Percentiles rank a stretch among this genome's conserved stretches.
These are phyloP conservation scores for Pelagophyceae sp. DNA, from an alignment of 352 stramenopile species.

Conservation along the genomic window DNA sequence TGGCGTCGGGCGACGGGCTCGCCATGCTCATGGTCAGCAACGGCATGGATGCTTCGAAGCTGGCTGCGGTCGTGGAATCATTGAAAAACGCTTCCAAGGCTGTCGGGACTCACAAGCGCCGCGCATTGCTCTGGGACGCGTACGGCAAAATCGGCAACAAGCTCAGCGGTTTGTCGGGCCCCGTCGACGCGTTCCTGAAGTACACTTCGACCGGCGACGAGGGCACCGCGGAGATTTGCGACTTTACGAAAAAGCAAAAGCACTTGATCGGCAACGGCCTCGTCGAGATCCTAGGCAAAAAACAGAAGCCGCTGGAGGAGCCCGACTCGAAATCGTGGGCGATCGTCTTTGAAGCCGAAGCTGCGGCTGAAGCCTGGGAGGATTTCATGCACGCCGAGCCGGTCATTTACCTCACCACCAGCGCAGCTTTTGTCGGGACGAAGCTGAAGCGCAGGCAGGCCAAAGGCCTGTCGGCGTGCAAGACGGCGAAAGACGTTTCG, in stretches of 20 bases:
- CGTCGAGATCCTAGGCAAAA: slow-evolving; percentile 15
- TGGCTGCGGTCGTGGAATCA: neutral
- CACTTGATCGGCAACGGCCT: neutral
- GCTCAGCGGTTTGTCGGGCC: neutral
- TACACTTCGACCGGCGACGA: neutral
- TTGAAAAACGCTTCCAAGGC: slow-evolving; percentile 13
- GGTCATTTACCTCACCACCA: slow-evolving; percentile 9
- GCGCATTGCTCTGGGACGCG: slow-evolving; percentile 6
- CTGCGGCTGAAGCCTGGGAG: neutral
- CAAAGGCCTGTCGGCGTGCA: neutral
- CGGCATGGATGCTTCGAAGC: neutral
- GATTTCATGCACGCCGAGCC: neutral
- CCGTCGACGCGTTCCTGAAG: neutral
- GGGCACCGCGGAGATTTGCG: neutral
- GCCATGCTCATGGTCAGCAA: neutral
- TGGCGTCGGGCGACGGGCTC: no score
- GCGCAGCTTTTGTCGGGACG: slow-evolving; percentile 11
- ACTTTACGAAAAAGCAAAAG: slow-evolving; percentile 15
- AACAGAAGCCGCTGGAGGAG: slow-evolving; percentile 17
- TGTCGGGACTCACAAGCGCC: slow-evolving; percentile 3
- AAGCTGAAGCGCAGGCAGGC: neutral
- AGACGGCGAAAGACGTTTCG: slow-evolving; percentile 4
- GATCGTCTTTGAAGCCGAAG: neutral
- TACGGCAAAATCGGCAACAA: slow-evolving; percentile 7
- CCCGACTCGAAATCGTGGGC: neutral